Evolutionary conservation across 176 grass and related monocot genomes (phyloP).

Genomic region (Aegilops speltoides): DNA sequence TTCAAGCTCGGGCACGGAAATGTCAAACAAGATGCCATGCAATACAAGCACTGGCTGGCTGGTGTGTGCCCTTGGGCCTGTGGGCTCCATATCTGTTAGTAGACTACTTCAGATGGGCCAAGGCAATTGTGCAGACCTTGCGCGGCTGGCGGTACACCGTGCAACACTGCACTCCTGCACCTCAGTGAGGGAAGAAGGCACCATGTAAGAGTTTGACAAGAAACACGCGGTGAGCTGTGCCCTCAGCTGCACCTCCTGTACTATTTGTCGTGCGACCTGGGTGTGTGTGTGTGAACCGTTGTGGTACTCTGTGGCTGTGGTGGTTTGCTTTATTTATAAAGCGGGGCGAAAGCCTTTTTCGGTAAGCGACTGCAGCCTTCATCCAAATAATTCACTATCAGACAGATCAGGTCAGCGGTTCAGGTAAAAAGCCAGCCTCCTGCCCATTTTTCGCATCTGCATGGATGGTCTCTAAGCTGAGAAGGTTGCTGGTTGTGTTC

Average conservation of each 20-base stretch:
- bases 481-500: not conserved
- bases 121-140: not conserved
- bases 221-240: not conserved
- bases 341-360: too few species aligned
- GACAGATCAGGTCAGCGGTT: not conserved
- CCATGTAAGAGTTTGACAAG: not conserved
- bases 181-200: not conserved
- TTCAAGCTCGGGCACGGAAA: not conserved
- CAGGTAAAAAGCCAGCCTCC: not conserved
- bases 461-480: slow-evolving; percentile 5
- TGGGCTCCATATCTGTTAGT: not conserved
- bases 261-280: too few species aligned
- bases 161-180: not conserved
- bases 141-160: not conserved
- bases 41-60: not conserved
- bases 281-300: too few species aligned
- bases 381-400: not conserved
- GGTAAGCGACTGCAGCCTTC: not conserved
- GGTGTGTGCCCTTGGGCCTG: not conserved
- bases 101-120: not conserved
- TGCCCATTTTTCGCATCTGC: not conserved
- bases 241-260: too few species aligned
- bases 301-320: too few species aligned
- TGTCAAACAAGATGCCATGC: not conserved
- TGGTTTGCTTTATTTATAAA: too few species aligned